A percentile compares a stretch with the other conserved stretches of the same genome.
Conservation (phyloP, 2,329 filamentous ascomycete species). For the Phialophora tarda region DNA sequence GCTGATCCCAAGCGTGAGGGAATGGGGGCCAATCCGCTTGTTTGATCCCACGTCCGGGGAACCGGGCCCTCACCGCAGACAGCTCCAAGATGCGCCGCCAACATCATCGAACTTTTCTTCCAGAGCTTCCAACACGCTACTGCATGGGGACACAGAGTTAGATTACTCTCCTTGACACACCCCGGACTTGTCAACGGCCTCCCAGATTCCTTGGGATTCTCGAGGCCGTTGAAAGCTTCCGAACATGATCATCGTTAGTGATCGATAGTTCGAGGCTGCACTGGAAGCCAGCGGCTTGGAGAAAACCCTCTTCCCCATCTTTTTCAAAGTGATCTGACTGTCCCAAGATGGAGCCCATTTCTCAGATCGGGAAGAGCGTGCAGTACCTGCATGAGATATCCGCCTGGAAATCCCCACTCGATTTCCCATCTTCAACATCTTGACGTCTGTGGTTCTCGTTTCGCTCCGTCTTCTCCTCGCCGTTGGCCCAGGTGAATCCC, state of each 20-base stretch:
- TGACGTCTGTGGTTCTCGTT: conserved; percentile 15
- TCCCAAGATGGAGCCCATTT: too few species aligned
- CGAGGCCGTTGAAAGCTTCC: background rate
- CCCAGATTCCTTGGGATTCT: too few species aligned
- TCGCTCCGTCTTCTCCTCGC: background rate
- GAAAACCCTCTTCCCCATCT: background rate
- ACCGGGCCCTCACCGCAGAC: background rate
- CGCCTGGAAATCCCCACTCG: background rate
- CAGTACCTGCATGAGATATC: conserved; percentile 19
- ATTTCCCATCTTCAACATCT: background rate
- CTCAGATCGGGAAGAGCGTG: background rate
- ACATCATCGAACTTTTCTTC: background rate
- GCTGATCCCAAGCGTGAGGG: background rate
- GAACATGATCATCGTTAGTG: background rate
- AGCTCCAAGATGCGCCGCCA: background rate
- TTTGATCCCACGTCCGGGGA: conserved; percentile 18
- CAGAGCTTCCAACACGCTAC: background rate
- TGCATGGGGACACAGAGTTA: background rate
- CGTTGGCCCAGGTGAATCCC: background rate
- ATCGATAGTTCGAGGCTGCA: background rate
- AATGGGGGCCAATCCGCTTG: background rate
- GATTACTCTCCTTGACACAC: background rate
- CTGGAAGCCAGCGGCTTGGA: background rate
- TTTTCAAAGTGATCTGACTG: background rate
- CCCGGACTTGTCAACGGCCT: background rate